phyloP scores from a whole-genome alignment of 352 stramenopile genomes.

The Ophiocytium majus region DNA sequence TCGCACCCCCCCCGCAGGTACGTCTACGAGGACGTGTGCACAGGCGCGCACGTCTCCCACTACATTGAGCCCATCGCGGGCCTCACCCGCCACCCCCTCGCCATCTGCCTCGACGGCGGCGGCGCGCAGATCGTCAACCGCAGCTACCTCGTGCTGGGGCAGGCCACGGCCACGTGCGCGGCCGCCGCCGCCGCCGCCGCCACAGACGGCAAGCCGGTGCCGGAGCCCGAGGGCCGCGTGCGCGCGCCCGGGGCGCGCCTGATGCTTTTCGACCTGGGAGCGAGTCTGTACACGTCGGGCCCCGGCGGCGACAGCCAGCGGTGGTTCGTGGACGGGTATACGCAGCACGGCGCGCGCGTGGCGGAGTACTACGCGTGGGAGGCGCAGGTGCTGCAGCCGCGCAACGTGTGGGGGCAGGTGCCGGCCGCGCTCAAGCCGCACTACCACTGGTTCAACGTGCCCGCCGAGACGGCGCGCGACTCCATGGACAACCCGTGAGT shows the following conservation, averaged over 20 bases:
- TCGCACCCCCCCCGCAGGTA: background rate
- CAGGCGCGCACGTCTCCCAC: background rate
- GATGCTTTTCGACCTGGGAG: background rate
- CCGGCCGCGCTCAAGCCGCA: background rate
- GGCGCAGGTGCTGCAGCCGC: background rate
- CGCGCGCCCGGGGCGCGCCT: background rate
- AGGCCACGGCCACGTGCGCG: background rate
- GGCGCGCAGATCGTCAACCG: background rate
- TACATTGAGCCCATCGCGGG: background rate
- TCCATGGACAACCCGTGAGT: background rate
- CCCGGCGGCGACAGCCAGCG: background rate
- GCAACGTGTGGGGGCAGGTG: background rate
- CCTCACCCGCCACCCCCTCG: background rate
- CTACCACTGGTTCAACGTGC: constrained; percentile 14
- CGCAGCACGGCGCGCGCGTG: background rate
- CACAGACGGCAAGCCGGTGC: background rate
- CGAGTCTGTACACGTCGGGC: background rate
- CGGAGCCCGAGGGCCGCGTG: background rate
- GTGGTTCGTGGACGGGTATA: background rate
- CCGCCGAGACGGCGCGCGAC: background rate
- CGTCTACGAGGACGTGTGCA: background rate
- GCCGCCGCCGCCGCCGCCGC: too few relatives aligned
- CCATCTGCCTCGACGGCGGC: background rate
- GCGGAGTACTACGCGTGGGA: constrained; percentile 14
- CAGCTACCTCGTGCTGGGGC: background rate